Conservation (phyloP, 148 eudicot species). For the Vaccinium myrtillus region DNA sequence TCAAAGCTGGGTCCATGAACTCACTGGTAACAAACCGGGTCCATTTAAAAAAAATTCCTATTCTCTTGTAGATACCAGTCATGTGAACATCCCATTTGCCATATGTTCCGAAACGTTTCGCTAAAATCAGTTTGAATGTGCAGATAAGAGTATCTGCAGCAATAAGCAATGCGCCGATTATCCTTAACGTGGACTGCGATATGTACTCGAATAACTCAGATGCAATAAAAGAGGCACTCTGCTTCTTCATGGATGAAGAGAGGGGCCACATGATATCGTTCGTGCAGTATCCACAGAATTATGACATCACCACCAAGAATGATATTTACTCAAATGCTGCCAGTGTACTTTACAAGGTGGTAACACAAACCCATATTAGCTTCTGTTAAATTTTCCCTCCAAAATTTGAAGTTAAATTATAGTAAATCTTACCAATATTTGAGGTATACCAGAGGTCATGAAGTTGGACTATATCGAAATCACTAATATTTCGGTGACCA, state of each 20-base stretch:
- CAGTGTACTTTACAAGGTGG: conserved; percentile 16
- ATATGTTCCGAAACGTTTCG: not conserved
- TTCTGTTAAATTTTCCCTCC: too few species aligned
- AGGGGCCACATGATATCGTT: conserved; percentile 29
- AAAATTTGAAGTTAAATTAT: too few species aligned
- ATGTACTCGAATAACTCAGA: conserved; percentile 48
- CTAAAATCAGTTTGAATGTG: not conserved
- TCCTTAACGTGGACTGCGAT: conserved; percentile 46
- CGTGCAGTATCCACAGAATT: conserved; percentile 40
- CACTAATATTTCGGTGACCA: too few species aligned
- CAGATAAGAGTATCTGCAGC: conserved; percentile 50
- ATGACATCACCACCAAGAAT: conserved; percentile 28
- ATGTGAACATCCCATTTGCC: not conserved
- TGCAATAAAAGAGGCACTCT: conserved; percentile 35
- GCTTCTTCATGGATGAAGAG: conserved; percentile 46
- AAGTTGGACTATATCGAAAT: too few species aligned
- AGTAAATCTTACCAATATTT: too few species aligned
- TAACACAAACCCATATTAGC: not conserved
- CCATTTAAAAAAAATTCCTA: not conserved
- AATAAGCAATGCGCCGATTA: conserved; percentile 44
- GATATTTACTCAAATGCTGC: conserved; percentile 27
- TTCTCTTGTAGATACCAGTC: not conserved
- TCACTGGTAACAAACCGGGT: conserved; percentile 23
- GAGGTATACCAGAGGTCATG: not conserved
- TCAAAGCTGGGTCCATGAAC: conserved; percentile 54